Conservation (phyloP, 2,329 filamentous ascomycete genomes). For the Atkinsonella hypoxylon region DNA sequence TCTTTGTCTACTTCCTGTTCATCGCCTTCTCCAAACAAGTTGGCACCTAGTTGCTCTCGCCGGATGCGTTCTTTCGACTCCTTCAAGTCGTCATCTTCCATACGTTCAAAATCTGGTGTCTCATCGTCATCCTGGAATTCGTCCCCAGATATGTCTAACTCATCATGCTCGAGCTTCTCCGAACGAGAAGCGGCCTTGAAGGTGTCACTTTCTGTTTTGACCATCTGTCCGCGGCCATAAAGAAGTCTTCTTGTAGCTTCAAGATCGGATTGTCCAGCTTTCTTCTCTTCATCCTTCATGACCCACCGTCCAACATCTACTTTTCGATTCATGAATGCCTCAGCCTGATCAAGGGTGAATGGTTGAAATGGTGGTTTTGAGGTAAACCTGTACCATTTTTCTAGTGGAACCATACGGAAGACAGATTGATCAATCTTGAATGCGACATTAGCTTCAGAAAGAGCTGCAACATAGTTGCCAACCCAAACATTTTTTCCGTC, state of each 20-base stretch:
- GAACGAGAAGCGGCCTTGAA: slow-evolving; percentile 47
- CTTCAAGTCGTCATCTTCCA: slow-evolving; percentile 72
- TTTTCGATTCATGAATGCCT: slow-evolving; percentile 71
- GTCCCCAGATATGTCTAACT: slow-evolving; percentile 54
- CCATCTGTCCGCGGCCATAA: slow-evolving; percentile 39
- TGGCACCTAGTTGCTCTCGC: slow-evolving; percentile 74
- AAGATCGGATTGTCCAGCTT: slow-evolving; percentile 42
- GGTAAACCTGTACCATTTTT: slow-evolving; percentile 90
- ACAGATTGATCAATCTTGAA: slow-evolving; percentile 56
- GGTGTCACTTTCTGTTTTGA: slow-evolving; percentile 59
- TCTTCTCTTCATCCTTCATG: slow-evolving; percentile 54
- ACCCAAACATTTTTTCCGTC: slow-evolving; percentile 93
- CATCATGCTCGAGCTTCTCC: slow-evolving; percentile 59
- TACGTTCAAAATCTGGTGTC: slow-evolving; percentile 58
- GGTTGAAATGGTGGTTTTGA: slow-evolving; percentile 69
- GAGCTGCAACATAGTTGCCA: slow-evolving; percentile 76
- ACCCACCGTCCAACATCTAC: slow-evolving; percentile 70
- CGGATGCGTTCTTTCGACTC: slow-evolving; percentile 61
- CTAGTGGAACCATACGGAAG: slow-evolving; percentile 80
- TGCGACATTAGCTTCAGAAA: slow-evolving; percentile 77
- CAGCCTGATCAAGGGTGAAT: slow-evolving; percentile 72
- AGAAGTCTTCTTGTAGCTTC: slow-evolving; percentile 44
- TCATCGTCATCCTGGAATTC: slow-evolving; percentile 88
- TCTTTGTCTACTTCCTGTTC: slow-evolving; percentile 65
- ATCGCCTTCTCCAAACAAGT: slow-evolving; percentile 61